Evolutionary conservation across 1,284 basidiomycete species (phyloP).

Genomic region (Heliocybe sulcata): DNA sequence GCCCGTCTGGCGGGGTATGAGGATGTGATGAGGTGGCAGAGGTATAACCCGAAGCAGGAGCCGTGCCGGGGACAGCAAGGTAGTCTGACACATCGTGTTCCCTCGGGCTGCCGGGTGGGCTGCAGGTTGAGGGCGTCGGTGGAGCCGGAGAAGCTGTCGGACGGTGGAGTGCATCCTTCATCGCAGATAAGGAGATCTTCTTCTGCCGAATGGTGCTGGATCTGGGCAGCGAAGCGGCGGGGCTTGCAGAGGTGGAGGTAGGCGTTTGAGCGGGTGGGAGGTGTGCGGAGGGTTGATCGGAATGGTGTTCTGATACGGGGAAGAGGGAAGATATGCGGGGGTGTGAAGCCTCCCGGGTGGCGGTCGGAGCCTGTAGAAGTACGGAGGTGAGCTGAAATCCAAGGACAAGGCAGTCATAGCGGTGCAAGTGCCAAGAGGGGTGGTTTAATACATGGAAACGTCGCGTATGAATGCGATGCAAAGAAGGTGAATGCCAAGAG

Average conservation of each 20-base stretch:
- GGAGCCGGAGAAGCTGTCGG: background rate
- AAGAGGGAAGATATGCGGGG: background rate
- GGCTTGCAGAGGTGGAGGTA: background rate
- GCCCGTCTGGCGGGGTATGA: conserved; percentile 10
- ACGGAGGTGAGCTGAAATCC: too few relatives aligned
- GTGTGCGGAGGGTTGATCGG: background rate
- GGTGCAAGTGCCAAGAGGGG: background rate
- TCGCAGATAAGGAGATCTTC: background rate
- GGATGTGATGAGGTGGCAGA: conserved; percentile 7
- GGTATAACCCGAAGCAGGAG: conserved; percentile 2
- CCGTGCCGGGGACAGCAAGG: background rate
- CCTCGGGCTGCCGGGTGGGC: background rate
- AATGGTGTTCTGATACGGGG: too few relatives aligned
- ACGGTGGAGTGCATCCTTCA: background rate
- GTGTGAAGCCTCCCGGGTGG: background rate
- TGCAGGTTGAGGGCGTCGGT: background rate
- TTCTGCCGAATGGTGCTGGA: background rate
- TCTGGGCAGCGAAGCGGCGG: background rate
- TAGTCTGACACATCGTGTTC: background rate
- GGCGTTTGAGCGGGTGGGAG: background rate
- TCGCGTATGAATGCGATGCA: too few relatives aligned
- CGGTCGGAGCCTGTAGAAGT: background rate
- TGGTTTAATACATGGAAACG: too few relatives aligned
- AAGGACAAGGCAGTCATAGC: background rate
- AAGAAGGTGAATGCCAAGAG: too few relatives aligned